Evolutionary conservation across 139 green algal species (phyloP).

Genomic region (Tetradesmus obliquus): DNA sequence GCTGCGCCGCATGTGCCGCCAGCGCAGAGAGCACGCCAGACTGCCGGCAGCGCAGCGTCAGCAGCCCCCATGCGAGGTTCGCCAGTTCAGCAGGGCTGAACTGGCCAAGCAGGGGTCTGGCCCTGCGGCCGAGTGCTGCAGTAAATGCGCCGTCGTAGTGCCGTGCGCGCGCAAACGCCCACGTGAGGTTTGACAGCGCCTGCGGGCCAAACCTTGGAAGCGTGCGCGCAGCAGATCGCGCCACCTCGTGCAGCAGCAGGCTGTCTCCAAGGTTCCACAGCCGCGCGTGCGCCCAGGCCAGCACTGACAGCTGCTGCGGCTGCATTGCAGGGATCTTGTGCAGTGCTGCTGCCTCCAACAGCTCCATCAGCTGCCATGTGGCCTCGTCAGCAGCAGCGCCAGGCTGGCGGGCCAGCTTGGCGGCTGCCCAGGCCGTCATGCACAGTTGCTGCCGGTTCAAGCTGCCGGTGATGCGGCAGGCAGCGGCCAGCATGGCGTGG

Average conservation of each 20-base stretch:
- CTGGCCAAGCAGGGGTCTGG: slow-evolving; percentile 4
- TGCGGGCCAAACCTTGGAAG: slow-evolving; percentile 33
- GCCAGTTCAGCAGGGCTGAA: slow-evolving; percentile 30
- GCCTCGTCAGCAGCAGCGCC: background rate
- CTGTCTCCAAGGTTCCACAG: slow-evolving; percentile 30
- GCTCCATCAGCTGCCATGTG: slow-evolving; percentile 21
- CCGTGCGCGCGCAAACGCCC: slow-evolving; percentile 53
- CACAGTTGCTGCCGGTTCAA: slow-evolving; percentile 39
- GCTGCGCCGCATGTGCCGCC: background rate
- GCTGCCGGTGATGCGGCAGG: background rate
- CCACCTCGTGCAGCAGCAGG: slow-evolving; percentile 33
- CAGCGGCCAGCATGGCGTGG: background rate
- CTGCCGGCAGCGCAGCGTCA: slow-evolving; percentile 16
- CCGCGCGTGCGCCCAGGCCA: slow-evolving; percentile 37
- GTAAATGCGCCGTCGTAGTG: slow-evolving; percentile 35
- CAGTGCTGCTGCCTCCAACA: background rate
- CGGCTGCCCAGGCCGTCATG: slow-evolving; percentile 33
- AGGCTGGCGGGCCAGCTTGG: background rate
- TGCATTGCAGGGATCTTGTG: background rate
- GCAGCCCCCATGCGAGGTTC: slow-evolving; percentile 9
- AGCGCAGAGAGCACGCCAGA: background rate
- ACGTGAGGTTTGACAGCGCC: slow-evolving; percentile 55
- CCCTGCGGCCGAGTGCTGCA: slow-evolving; percentile 2
- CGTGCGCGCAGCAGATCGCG: background rate
- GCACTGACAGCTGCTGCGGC: slow-evolving; percentile 24